phyloP scores from a whole-genome alignment of 148 eudicot genomes.

The Nepenthes gracilis region DNA sequence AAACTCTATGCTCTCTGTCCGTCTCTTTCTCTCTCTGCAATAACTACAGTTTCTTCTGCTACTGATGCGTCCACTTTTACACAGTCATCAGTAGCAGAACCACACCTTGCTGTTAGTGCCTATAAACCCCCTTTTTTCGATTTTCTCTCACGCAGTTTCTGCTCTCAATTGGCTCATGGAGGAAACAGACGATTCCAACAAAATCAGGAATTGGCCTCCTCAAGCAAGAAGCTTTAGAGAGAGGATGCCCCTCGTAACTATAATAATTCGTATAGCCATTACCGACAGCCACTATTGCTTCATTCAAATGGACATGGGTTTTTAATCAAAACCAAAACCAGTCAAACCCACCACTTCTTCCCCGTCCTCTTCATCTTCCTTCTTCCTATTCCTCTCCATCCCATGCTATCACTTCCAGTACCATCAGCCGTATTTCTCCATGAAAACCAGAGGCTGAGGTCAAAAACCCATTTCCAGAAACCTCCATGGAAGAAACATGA shows the following conservation, averaged over 20 bases:
- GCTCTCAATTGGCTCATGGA: conserved; percentile 41
- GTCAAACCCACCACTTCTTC: conserved; percentile 52
- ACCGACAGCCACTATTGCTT: conserved; percentile 19
- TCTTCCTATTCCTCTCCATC: conserved; percentile 78
- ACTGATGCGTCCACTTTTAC: not conserved
- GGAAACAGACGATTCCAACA: conserved; percentile 38
- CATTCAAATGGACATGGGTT: conserved; percentile 32
- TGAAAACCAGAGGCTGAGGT: conserved; percentile 34
- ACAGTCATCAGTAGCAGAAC: conserved; percentile 10
- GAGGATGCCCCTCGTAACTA: conserved; percentile 16
- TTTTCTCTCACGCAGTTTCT: conserved; percentile 7
- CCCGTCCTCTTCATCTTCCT: conserved; percentile 13
- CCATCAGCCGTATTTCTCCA: conserved; percentile 19
- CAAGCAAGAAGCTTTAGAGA: conserved; percentile 23
- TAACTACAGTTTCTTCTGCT: conserved; percentile 32
- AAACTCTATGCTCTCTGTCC: conserved; percentile 17
- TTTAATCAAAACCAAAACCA: conserved; percentile 33
- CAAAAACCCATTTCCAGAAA: conserved; percentile 42
- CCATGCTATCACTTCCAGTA: conserved; percentile 34
- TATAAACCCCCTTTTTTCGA: conserved; percentile 11
- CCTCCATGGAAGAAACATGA: conserved; percentile 16
- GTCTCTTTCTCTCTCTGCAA: conserved; percentile 18
- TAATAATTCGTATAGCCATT: conserved; percentile 8
- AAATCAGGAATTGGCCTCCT: conserved; percentile 32
- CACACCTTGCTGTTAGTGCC: conserved; percentile 1